Conservation (phyloP, 2,329 filamentous ascomycete species). For the Calonectria naviculata region DNA sequence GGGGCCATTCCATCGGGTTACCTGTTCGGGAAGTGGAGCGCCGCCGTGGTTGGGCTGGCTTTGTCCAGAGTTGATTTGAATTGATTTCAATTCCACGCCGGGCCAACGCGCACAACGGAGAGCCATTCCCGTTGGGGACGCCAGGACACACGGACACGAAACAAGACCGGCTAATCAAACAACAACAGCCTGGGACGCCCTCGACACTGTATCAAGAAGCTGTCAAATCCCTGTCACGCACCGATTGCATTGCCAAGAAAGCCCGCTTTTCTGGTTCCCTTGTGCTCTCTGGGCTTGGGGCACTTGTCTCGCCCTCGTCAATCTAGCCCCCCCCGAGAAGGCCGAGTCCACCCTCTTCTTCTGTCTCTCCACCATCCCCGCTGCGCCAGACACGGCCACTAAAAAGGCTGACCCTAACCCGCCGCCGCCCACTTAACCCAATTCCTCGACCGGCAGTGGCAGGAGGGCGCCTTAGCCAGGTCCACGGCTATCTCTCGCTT, state of each 20-base stretch:
- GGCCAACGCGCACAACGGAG: neutral
- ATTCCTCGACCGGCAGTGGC: neutral
- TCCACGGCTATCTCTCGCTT: neutral
- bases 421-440: neutral
- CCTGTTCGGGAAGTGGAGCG: slow-evolving; percentile 13
- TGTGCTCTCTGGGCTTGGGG: neutral
- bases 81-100: slow-evolving; percentile 5
- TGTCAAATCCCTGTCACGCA: neutral
- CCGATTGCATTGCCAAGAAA: neutral
- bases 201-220: neutral
- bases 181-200: neutral
- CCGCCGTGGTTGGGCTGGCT: neutral
- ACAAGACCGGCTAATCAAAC: neutral
- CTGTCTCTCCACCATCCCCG: neutral
- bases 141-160: neutral
- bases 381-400: slow-evolving; percentile 3
- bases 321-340: neutral
- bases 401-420: neutral
- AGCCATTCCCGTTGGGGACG: slow-evolving; percentile 1
- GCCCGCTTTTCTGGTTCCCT: neutral
- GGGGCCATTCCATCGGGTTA: slow-evolving; percentile 11
- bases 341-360: neutral
- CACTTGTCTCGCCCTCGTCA: neutral
- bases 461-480: neutral
- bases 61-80: neutral